These are phyloP conservation scores for Annulohypoxylon bovei DNA, from an alignment of 495 filamentous ascomycete species.

Conservation along the genomic window DNA sequence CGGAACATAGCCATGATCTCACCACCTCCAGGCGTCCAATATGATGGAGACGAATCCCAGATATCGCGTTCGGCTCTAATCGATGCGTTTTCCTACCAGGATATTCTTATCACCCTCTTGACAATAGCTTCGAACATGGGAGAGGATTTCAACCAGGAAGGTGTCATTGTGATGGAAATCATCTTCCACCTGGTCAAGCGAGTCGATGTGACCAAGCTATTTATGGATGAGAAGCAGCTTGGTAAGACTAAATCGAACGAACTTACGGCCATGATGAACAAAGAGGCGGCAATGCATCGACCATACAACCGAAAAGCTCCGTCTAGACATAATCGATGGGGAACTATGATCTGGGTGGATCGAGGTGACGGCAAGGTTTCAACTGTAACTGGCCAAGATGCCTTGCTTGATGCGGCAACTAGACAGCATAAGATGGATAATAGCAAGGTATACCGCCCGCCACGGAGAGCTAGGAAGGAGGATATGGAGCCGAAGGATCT, in stretches of 20 bases:
- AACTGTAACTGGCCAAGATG: slow-evolving; percentile 88
- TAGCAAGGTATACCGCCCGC: slow-evolving; percentile 88
- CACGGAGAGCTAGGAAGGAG: slow-evolving; percentile 69
- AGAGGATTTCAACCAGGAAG: slow-evolving; percentile 90
- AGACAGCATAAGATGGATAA: slow-evolving; percentile 89
- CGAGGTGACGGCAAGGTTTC: slow-evolving; percentile 81
- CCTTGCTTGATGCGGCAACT: slow-evolving; percentile 75
- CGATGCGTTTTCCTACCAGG: slow-evolving; percentile 87
- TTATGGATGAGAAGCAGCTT: slow-evolving; percentile 79
- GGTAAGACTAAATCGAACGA: slow-evolving; percentile 74
- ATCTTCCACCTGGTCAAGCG: slow-evolving; percentile 93
- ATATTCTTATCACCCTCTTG: slow-evolving; percentile 84
- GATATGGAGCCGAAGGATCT: slow-evolving; percentile 78
- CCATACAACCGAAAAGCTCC: slow-evolving; percentile 82
- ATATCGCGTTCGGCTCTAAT: slow-evolving; percentile 88
- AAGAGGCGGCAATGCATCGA: slow-evolving; percentile 82
- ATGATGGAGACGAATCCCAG: slow-evolving; percentile 81
- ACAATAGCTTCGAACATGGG: slow-evolving; percentile 90
- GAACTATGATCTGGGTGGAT: slow-evolving; percentile 97
- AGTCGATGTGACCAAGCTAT: slow-evolving; percentile 84
- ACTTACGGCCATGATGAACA: slow-evolving; percentile 74
- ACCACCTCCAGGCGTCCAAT: slow-evolving; percentile 65
- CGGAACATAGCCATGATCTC: slow-evolving; percentile 88
- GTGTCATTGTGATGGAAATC: slow-evolving; percentile 85
- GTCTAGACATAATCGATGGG: slow-evolving; percentile 92